Evolutionary conservation across 495 filamentous ascomycete genomes (phyloP), one percentile per base, ranked within the genome.

Genomic region (Penicillium ochrochloron): DNA sequence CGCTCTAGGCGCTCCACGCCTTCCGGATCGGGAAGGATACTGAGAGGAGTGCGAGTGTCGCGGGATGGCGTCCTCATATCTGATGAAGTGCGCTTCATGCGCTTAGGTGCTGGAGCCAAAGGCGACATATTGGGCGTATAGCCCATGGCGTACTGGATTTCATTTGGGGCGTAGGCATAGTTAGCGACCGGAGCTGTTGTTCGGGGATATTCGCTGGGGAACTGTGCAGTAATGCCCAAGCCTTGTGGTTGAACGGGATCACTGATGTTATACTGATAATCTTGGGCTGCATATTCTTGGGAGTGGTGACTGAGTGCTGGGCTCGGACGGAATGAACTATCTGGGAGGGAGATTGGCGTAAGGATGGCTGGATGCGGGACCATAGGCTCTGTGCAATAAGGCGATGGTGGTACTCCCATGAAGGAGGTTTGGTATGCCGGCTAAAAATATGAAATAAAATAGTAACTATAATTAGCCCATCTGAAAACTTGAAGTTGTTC

Each of bases 341-440:
- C 80, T 17, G 76, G 73, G 2, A 82, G 73, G 57, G 78, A 78
- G 66, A 78, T 75, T 29, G 80, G 78, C 2, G 78, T 81, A 31
- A 79, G 59, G 41, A 78, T 70, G 54, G 31, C 61, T 33, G 33
- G 73, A 44, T 58, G 51, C 59, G 64, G 73, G 17, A 71, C 77
- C 52, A 77, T 56, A 25, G 75, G 61, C 34, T 71, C 69, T 21
- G 72, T 69, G 62, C 72, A 78, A 61, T 80, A 81, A n/a, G 56
- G 56, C 2, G 76, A 69, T 48, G 72, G 66, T 57, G 64, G 68
- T 25, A 70, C 62, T 10, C 70, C 69, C 44, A 75, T 64, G 52
- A 68, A 80, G 2, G 71, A 61, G 4, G 76, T 66, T 69, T 78
- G 67, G 42, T 61, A 63, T 37, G 57, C 39, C 44, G 56, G 70